These are phyloP conservation scores for Coemansia sp. DNA, from an alignment of 371 early-diverging fungal genomes.

Conservation along the genomic window DNA sequence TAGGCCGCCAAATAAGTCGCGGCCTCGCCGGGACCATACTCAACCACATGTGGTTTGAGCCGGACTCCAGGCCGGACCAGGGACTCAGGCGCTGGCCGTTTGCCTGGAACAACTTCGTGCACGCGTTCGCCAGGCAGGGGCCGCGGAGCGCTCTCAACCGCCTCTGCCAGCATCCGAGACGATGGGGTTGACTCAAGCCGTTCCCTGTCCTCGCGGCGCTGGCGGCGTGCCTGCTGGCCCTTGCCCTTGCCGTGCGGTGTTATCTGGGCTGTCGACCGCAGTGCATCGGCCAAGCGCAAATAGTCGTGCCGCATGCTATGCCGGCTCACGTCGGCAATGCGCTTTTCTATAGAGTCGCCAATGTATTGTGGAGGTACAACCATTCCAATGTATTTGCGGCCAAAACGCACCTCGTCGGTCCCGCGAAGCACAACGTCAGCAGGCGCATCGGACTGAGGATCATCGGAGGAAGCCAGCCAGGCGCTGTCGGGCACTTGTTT, in stretches of 20 bases:
- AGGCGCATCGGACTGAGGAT: no score
- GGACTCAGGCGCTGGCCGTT: conserved; percentile 30
- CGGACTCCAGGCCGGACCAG: conserved; percentile 22
- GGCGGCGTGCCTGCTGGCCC: conserved; percentile 16
- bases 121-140: conserved; percentile 36
- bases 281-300: conserved; percentile 65
- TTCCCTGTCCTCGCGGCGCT: conserved; percentile 19
- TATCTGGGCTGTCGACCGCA: conserved; percentile 61
- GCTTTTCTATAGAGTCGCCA: conserved; percentile 53
- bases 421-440: conserved; percentile 50
- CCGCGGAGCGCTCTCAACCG: not conserved
- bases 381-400: conserved; percentile 68
- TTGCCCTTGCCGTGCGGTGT: conserved; percentile 44
- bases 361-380: conserved; percentile 61
- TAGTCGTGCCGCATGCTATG: conserved; percentile 65
- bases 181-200: conserved; percentile 13
- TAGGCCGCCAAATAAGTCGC: conserved; percentile 74
- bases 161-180: conserved; percentile 7
- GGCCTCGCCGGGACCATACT: conserved; percentile 73
- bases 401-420: conserved; percentile 70
- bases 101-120: conserved; percentile 14
- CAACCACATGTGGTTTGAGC: conserved; percentile 63
- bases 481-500: conserved; percentile 5
- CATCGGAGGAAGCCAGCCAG: not conserved
- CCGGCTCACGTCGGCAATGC: conserved; percentile 57